Conservation (phyloP, 257 asterid species). For the Hygrophila difformis region DNA sequence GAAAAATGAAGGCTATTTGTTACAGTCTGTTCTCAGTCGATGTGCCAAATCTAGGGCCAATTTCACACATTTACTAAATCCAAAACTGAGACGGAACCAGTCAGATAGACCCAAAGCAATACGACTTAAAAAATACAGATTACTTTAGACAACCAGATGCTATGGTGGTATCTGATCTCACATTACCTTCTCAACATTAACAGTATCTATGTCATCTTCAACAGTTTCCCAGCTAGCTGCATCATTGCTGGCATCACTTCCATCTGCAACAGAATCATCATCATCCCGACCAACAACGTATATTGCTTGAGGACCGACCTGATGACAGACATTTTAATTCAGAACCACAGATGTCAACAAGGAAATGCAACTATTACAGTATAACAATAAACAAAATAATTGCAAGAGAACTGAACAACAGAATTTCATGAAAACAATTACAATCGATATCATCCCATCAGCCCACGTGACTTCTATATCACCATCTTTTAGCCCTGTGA, state of each 20-base stretch:
- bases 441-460: constrained; percentile 93
- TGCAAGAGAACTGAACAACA: constrained; percentile 7
- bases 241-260: constrained; percentile 70
- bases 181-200: constrained; percentile 36
- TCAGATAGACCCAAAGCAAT: background rate
- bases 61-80: too few relatives aligned
- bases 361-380: background rate
- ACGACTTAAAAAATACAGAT: background rate
- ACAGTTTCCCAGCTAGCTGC: constrained; percentile 99
- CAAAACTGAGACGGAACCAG: too few relatives aligned
- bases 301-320: constrained; percentile 99
- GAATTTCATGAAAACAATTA: constrained; percentile 21
- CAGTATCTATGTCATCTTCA: constrained; percentile 62
- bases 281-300: constrained; percentile 99
- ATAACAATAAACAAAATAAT: background rate
- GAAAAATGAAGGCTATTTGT: too few relatives aligned
- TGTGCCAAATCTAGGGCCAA: too few relatives aligned
- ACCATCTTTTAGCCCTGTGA: constrained; percentile 79
- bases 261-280: constrained; percentile 77
- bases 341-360: constrained; percentile 9
- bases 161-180: background rate
- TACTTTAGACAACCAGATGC: background rate
- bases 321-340: constrained; percentile 12
- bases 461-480: constrained; percentile 98
- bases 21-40: too few relatives aligned